Conservation (phyloP, 257 asterid genomes). For the Gentiana macrophylla region DNA sequence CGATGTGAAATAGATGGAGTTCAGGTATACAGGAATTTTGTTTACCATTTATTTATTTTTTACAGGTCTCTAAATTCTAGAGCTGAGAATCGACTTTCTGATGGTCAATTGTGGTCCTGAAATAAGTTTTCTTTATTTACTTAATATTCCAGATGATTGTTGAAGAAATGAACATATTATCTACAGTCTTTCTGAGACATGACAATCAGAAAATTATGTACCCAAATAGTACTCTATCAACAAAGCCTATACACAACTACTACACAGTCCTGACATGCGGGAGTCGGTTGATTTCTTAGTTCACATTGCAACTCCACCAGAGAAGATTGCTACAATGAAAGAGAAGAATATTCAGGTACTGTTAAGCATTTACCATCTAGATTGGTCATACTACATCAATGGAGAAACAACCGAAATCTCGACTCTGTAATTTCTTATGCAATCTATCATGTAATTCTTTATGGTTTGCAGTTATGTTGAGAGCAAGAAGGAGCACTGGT, state of each 20-base stretch:
- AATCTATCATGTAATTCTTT: neutral
- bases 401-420: no score
- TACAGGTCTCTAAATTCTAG: no score
- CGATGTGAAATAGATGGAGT: conserved; percentile 12
- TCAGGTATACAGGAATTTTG: no score
- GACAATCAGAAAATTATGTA: conserved; percentile 11
- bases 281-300: conserved; percentile 7
- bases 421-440: no score
- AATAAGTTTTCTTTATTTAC: no score
- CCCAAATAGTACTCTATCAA: conserved; percentile 11
- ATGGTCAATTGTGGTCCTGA: no score
- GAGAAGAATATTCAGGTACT: conserved; percentile 3
- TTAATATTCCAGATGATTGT: conserved; percentile 14
- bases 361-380: no score
- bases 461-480: conserved; percentile 46
- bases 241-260: conserved; percentile 14
- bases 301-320: conserved; percentile 10
- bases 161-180: conserved; percentile 17
- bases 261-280: conserved; percentile 12
- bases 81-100: no score
- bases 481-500: conserved; percentile 72
- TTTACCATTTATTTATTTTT: no score
- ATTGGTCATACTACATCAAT: no score
- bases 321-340: conserved; percentile 4
- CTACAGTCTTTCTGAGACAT: conserved; percentile 12